Percentiles rank a stretch among this genome's conserved stretches.
Evolutionary conservation across 139 green algal genomes (phyloP).

Genomic region (Astrephomene gubernaculifera): DNA sequence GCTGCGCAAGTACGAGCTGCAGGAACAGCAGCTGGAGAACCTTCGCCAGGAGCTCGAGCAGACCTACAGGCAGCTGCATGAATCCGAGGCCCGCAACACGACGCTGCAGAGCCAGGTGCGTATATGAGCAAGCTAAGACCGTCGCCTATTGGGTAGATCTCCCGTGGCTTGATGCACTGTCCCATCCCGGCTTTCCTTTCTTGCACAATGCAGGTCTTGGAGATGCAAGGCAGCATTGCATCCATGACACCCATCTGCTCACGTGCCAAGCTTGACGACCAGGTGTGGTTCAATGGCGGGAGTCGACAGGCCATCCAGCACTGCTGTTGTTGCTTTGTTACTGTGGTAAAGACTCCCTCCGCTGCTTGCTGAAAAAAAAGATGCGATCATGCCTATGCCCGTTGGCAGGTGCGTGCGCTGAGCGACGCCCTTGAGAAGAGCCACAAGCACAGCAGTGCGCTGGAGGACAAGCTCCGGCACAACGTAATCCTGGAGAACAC

Average conservation of each 20-base stretch:
- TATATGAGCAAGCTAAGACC: too few relatives aligned
- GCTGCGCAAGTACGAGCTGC: constrained; percentile 10
- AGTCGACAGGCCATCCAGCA: too few relatives aligned
- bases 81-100: constrained; percentile 2
- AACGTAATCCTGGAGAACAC: constrained; percentile 34
- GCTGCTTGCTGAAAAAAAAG: too few relatives aligned
- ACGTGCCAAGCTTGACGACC: constrained; percentile 24
- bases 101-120: constrained; percentile 23
- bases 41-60: constrained; percentile 38
- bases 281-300: constrained; percentile 37
- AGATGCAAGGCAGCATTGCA: constrained; percentile 16
- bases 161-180: too few relatives aligned
- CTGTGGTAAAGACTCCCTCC: too few relatives aligned
- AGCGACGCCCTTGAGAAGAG: constrained; percentile 33
- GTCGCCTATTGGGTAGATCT: too few relatives aligned
- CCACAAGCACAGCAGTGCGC: background rate
- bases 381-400: background rate
- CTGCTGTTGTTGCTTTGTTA: too few relatives aligned
- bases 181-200: too few relatives aligned
- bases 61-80: background rate
- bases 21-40: background rate
- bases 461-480: constrained; percentile 23
- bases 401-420: constrained; percentile 17
- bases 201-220: background rate
- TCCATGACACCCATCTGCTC: constrained; percentile 40